Base-by-base conservation (phyloP, 2,329 filamentous ascomycete genomes). In the Pyrenophora seminiperda region DNA sequence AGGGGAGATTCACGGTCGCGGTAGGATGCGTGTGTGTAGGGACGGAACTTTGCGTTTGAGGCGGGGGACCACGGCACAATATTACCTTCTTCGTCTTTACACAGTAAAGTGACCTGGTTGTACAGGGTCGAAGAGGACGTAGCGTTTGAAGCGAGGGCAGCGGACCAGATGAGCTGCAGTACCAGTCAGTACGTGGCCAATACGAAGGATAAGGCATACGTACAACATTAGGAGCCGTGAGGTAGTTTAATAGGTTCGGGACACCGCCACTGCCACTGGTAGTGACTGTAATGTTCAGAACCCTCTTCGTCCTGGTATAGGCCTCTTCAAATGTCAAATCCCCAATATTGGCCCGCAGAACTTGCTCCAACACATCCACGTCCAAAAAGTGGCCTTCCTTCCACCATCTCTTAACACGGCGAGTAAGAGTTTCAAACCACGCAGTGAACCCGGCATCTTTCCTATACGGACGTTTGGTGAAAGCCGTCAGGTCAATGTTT, bases 261-360 rank as follows among this genome's bases (percentile, higher is more conserved):
- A 93, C 85, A 27, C 90, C 90, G 11, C 84, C 86, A 54, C 86
- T 84, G 5, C 84, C 85, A 17, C 85, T 85, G 1, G 88, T 90
- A 0, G 89, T 89, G 17, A 97, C 87, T 0, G 91, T 96, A 58
- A 97, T 97, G 69, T 97, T 97, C 61, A 97, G 77, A 3, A 96
- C 86, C 41, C 91, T 81, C 67, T 94, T 94, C 31, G 91, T 96
- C 54, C 85, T 84, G 42, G 86, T 83, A 66, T 92, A 96, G 0
- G 93, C 93, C 75, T 97, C 93, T 72, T 95, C 90, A 66, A 97
- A 97, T 0, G 92, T 97, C 54, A 96, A 71, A 63, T 96, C 89
- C 7, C 91, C 92, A 11, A 96, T 86, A 60, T 96, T 96, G 11
- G 87, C 85, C 49, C 88, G 83, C 11, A 97, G 88, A 60, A 90